These are phyloP conservation scores for Torulaspora globosa DNA, from an alignment of 1,139 yeast genomes.

Conservation along the genomic window DNA sequence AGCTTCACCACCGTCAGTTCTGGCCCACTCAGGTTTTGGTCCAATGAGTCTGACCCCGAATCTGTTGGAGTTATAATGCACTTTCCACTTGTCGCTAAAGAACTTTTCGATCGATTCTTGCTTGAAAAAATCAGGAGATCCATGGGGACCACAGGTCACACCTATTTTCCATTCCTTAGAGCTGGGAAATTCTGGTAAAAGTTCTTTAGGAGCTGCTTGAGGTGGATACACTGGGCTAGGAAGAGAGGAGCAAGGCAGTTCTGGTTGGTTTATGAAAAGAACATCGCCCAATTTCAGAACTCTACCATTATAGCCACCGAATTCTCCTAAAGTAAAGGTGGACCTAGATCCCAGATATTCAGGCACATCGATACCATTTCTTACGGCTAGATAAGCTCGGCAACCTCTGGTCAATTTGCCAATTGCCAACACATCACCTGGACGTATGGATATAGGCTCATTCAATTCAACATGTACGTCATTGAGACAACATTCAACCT, in stretches of 20 bases:
- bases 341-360: constrained; percentile 95
- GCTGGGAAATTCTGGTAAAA: constrained; percentile 53
- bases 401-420: constrained; percentile 83
- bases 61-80: constrained; percentile 93
- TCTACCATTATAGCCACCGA: constrained; percentile 95
- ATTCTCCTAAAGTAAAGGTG: constrained; percentile 87
- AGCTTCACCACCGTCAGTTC: constrained; percentile 96
- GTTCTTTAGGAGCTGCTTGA: constrained; percentile 47
- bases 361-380: constrained; percentile 92
- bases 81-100: constrained; percentile 79
- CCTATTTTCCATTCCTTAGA: constrained; percentile 77
- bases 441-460: constrained; percentile 62
- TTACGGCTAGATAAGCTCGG: constrained; percentile 80
- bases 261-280: constrained; percentile 76
- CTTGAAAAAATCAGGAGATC: constrained; percentile 89
- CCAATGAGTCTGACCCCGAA: constrained; percentile 94
- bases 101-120: constrained; percentile 72
- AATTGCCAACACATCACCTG: constrained; percentile 73
- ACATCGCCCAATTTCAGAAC: constrained; percentile 90
- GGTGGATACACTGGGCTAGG: constrained; percentile 72
- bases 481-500: constrained; percentile 61
- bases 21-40: constrained; percentile 95
- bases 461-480: constrained; percentile 56
- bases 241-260: constrained; percentile 58
- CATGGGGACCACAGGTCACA: constrained; percentile 96